These are phyloP conservation scores for Xylaria sp. DNA, from an alignment of 2,329 filamentous ascomycete species.

Conservation along the genomic window DNA sequence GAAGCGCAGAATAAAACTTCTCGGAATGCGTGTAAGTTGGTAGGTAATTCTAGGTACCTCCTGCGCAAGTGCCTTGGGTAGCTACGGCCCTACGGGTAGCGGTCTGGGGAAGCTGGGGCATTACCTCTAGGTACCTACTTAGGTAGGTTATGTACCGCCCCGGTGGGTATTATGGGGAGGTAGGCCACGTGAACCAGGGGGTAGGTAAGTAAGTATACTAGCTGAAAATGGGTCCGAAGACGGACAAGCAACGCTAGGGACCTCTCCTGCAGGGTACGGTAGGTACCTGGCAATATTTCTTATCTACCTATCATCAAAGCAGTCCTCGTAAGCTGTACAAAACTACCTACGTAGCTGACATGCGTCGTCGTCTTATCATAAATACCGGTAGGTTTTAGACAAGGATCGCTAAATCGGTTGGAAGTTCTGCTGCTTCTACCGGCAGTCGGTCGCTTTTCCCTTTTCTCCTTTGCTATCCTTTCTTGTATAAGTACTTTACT, in stretches of 20 bases:
- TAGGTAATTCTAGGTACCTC: too few relatives aligned
- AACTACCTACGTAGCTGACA: not conserved
- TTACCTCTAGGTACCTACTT: not conserved
- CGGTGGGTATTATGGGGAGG: too few relatives aligned
- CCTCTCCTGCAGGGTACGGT: too few relatives aligned
- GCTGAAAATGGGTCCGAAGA: not conserved
- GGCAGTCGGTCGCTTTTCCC: not conserved
- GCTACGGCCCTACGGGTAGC: too few relatives aligned
- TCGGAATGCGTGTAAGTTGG: not conserved
- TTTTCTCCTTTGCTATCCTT: not conserved
- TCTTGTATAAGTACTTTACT: not conserved
- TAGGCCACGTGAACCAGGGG: too few relatives aligned
- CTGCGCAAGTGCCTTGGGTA: too few relatives aligned
- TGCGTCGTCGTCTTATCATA: not conserved
- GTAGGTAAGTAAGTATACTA: too few relatives aligned
- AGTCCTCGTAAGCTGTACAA: not conserved
- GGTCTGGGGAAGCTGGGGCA: not conserved
- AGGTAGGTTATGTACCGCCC: not conserved
- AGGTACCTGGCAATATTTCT: not conserved
- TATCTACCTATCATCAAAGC: not conserved
- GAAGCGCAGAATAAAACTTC: not conserved
- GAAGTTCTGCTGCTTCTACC: not conserved
- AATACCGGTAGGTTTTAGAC: not conserved
- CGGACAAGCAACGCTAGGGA: not conserved
- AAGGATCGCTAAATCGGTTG: not conserved